These are phyloP conservation scores for Maudiozyma humilis DNA, from an alignment of 1,139 yeast genomes.

Conservation along the genomic window DNA sequence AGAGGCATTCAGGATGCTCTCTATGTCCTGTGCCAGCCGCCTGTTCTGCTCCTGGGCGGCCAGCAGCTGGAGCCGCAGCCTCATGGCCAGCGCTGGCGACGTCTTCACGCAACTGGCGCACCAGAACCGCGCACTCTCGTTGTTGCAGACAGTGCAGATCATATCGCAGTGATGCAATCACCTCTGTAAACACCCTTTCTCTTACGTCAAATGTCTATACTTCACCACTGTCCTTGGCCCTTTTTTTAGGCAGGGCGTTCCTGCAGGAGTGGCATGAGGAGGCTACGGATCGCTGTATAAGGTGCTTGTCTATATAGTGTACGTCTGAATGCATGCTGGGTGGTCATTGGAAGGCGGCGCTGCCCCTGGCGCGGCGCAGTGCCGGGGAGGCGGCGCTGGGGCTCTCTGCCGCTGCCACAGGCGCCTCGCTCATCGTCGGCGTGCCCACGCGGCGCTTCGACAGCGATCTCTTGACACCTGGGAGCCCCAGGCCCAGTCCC, in stretches of 20 bases:
- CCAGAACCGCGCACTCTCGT: conserved; percentile 16
- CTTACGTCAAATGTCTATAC: no score
- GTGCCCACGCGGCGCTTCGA: conserved; percentile 2
- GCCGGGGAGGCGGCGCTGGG: neutral
- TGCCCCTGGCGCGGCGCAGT: neutral
- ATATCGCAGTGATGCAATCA: conserved; percentile 7
- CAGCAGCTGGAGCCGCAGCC: conserved; percentile 16
- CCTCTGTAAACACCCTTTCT: neutral
- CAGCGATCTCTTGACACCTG: conserved; percentile 10
- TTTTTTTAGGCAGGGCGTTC: no score
- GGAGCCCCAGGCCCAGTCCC: no score
- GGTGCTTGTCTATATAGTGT: neutral
- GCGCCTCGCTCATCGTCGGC: no score
- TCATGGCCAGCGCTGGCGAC: conserved; percentile 21
- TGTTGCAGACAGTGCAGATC: conserved; percentile 21
- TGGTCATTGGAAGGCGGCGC: neutral
- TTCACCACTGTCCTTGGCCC: no score
- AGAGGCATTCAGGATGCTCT: conserved; percentile 15
- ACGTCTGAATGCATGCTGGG: neutral
- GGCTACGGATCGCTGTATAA: no score
- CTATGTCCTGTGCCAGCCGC: conserved; percentile 15
- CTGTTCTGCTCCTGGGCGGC: conserved; percentile 13
- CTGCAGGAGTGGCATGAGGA: no score
- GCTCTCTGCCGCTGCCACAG: neutral
- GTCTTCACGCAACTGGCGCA: conserved; percentile 26